Base-by-base conservation (phyloP, 1,284 basidiomycete genomes). In the Thecaphora thlaspeos region DNA sequence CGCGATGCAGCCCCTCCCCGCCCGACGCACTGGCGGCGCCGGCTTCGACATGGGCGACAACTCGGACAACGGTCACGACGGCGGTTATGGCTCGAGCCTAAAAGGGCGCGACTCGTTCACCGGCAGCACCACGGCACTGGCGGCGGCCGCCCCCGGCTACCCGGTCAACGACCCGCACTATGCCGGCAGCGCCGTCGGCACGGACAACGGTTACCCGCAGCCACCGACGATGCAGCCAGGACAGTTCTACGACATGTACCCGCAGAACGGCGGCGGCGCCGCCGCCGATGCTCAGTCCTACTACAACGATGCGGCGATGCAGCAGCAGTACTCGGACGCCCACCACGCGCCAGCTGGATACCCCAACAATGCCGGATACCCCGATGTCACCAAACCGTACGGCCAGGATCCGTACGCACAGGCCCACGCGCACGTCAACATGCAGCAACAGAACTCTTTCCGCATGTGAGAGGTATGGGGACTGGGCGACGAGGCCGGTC, bases 41-140 rank as follows among this genome's bases (percentile, higher is more conserved):
- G 74, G 75, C 2, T 77, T 76, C 44, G 74, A 71, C 26, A 76
- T 76, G 75, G 73, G 73, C 47, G 63, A 70, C 28, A 74, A 77
- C 17, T 62, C 59, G 18, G 68, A 71, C 48, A 46, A 59, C 32
- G 65, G 59, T 1, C 41, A 56, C 32, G 53, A 65, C 17, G 51
- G 22, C 12, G 47, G 30, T 19, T 17, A 15, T 0, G 46, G 39
- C 7, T 40, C 47, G 18, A 47, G 49, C 8, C 57, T 57, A 18
- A 69, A 65, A 45, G 63, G 51, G 12, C 47, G 62, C 23, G 59
- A 70, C 17, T 63, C 59, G 38, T 69, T 70, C 34, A 41, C 36
- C 19, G 58, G 45, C 24, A 61, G 56, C 10, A 62, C 57, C 14
- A 64, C 58, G 11, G 70, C 63, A 1, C 51, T 71, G 22, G 53